Conservation (phyloP, 495 filamentous ascomycete genomes). For the Hypomontagnella submonticulosa region DNA sequence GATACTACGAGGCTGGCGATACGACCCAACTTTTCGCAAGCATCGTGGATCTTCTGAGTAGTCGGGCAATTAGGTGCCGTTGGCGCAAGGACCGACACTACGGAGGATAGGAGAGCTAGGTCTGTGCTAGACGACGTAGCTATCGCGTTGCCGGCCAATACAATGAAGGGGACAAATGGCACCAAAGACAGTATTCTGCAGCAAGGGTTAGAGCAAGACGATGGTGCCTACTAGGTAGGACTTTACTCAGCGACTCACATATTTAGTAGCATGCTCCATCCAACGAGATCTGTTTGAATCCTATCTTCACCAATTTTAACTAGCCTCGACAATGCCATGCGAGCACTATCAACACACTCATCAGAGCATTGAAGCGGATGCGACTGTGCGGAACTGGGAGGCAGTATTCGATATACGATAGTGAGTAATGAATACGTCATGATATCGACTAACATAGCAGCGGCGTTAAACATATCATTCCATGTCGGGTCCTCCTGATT, state of each 20-base stretch:
- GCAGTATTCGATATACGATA: constrained; percentile 71
- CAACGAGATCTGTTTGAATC: not conserved
- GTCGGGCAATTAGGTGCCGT: constrained; percentile 14
- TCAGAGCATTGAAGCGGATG: constrained; percentile 50
- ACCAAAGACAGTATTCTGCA: constrained; percentile 51
- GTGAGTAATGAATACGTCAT: constrained; percentile 63
- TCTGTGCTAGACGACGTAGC: constrained; percentile 60
- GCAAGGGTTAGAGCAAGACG: not conserved
- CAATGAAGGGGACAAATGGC: constrained; percentile 74
- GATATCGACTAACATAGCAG: constrained; percentile 62
- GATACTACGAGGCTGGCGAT: constrained; percentile 38
- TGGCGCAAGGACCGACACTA: constrained; percentile 25
- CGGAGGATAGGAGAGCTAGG: constrained; percentile 46
- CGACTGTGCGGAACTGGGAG: constrained; percentile 40
- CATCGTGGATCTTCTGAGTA: constrained; percentile 36
- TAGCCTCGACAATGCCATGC: constrained; percentile 60
- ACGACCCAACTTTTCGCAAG: constrained; percentile 35
- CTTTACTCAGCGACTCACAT: constrained; percentile 23
- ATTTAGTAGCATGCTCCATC: constrained; percentile 35
- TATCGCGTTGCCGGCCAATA: constrained; percentile 74
- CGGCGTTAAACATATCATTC: constrained; percentile 53
- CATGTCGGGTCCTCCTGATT: constrained; percentile 29
- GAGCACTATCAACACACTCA: constrained; percentile 69
- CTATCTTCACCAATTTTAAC: constrained; percentile 23
- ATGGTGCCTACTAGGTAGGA: not conserved